Evolutionary conservation across 2,329 filamentous ascomycete genomes (phyloP), one percentile per base, ranked within the genome.

Genomic region (Ophiocordyceps camponoti-leonardi): DNA sequence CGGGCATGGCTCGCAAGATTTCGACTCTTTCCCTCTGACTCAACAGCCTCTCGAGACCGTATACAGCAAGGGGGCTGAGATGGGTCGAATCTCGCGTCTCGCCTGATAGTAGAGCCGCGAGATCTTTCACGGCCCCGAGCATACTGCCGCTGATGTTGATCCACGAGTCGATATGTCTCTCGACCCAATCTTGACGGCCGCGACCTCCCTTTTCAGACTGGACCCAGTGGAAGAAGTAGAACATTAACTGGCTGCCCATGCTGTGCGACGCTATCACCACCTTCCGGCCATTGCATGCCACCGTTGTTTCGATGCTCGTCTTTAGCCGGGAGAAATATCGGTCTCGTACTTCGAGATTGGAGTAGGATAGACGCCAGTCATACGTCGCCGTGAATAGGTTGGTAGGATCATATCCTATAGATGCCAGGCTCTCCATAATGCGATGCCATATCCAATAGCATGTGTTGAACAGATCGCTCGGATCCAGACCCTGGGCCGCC

Each of bases 381-480:
- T 96, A 74, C 11, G 79, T 74, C 1, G 79, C 79, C 0, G 78
- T 82, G 54, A 74, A 82, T 3, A 77, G 79, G 54, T 79, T 82
- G 31, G 75, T 80, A 20, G 92, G 90, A 57, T 98, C 92, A 60
- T 98, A 98, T 13, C 92, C 92, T 47, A 98, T 83, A 0, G 87
- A 90, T 0, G 92, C 92, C 45, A 98, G 69, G 57, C 98, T 98
- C 65, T 98, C 92, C 44, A 98, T 71, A 48, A 98, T 95, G 65
- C 96, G 96, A 66, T 86, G 94, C 88, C 88, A 95, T 49, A 98
- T 96, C 92, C 92, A 98, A 64, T 98, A 98, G 10, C 79, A 79
- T 0, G 79, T 83, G 49, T 83, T 81, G 63, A 93, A 92, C 67
- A 98, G 96, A 64, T 98, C 92, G 11, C 92, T 88, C 2, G 92